Evolutionary conservation across 495 filamentous ascomycete species (phyloP).

Genomic region (Talaromyces wortmannii): DNA sequence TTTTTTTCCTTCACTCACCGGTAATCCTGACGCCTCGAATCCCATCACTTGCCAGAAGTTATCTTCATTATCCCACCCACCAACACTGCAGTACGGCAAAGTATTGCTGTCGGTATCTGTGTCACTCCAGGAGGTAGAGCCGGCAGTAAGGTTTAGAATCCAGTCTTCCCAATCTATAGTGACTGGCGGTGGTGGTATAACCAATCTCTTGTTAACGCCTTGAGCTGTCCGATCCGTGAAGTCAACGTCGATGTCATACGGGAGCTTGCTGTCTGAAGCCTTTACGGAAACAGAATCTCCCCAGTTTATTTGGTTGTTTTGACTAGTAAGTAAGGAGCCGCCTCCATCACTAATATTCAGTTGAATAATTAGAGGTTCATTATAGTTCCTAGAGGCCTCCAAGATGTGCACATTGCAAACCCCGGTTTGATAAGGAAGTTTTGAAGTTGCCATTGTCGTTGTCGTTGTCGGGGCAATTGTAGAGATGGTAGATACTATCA

Average conservation of each 20-base stretch:
- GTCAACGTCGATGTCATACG: constrained; percentile 1
- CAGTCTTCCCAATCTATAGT: constrained; percentile 2
- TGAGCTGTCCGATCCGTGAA: neutral
- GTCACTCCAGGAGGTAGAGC: neutral
- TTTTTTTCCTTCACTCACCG: neutral
- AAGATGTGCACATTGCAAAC: neutral
- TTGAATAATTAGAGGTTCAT: neutral
- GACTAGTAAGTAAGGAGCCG: neutral
- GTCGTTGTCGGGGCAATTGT: neutral
- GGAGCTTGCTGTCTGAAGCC: neutral
- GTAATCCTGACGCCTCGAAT: too few relatives aligned
- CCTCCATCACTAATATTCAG: neutral
- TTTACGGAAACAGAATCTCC: neutral
- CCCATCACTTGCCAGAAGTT: constrained; percentile 2
- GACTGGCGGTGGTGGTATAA: neutral
- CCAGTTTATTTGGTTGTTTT: neutral
- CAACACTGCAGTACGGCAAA: constrained; percentile 1
- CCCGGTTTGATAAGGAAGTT: constrained; percentile 1
- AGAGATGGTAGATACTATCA: neutral
- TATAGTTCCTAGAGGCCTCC: neutral
- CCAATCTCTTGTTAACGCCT: neutral
- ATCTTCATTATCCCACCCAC: constrained; percentile 3
- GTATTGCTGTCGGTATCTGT: neutral
- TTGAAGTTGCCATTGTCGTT: too few relatives aligned
- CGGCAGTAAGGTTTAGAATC: neutral